These are phyloP conservation scores for Dictyostelium intermedium DNA, from an alignment of 78 protist species.

Conservation along the genomic window DNA sequence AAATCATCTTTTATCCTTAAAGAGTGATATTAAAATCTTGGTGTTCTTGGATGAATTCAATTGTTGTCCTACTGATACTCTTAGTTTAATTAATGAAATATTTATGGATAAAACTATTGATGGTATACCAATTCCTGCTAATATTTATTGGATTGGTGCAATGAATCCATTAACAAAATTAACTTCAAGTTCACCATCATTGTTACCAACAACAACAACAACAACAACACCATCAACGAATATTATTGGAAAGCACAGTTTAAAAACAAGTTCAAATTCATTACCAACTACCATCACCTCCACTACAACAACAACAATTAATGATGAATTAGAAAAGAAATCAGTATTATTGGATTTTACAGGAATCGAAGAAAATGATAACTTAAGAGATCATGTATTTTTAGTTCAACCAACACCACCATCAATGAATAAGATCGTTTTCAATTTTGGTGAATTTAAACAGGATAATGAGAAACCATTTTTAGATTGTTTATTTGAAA, in stretches of 20 bases:
- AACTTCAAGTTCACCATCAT: too few species aligned
- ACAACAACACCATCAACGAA: background rate
- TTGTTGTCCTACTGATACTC: constrained; percentile 59
- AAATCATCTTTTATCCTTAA: background rate
- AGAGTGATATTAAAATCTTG: constrained; percentile 19
- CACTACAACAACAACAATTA: background rate
- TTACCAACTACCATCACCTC: background rate
- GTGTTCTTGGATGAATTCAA: constrained; percentile 81
- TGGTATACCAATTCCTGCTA: constrained; percentile 65
- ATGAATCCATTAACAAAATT: constrained; percentile 64
- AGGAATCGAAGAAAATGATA: constrained; percentile 11
- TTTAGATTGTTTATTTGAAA: constrained; percentile 28
- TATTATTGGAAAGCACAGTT: background rate
- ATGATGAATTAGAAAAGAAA: background rate
- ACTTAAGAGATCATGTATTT: background rate
- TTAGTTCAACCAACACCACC: constrained; percentile 73
- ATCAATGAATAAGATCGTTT: constrained; percentile 40
- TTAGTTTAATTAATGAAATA: constrained; percentile 76
- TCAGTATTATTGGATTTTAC: constrained; percentile 37
- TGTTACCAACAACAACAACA: background rate
- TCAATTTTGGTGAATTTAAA: constrained; percentile 54
- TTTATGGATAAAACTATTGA: constrained; percentile 77
- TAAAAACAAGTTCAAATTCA: background rate
- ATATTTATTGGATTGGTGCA: constrained; percentile 81
- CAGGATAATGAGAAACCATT: constrained; percentile 43